These are phyloP conservation scores for Aspergillus puulaauensis DNA, from an alignment of 2,329 filamentous ascomycete species.

Conservation along the genomic window DNA sequence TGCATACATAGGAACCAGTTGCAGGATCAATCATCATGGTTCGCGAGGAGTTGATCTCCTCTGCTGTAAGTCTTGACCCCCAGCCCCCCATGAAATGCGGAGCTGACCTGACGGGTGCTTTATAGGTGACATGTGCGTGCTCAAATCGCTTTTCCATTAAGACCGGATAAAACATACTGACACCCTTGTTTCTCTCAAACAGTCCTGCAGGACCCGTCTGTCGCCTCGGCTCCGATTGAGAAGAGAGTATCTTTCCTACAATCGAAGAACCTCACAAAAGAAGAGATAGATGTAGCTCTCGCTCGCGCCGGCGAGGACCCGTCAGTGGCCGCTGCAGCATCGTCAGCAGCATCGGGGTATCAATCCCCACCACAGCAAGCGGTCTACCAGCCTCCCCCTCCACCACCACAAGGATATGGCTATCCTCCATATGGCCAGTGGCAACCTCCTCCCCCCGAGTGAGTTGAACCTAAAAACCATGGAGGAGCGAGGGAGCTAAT, in stretches of 20 bases:
- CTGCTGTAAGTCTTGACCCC: slow-evolving; percentile 60
- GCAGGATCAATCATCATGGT: slow-evolving; percentile 63
- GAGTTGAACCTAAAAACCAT: slow-evolving; percentile 22
- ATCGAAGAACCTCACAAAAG: slow-evolving; percentile 94
- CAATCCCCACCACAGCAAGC: slow-evolving; percentile 41
- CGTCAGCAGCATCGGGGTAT: slow-evolving; percentile 50
- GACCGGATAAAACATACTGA: slow-evolving; percentile 17
- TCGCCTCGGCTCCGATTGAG: slow-evolving; percentile 84
- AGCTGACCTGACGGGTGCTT: slow-evolving; percentile 24
- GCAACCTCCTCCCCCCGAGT: slow-evolving; percentile 57
- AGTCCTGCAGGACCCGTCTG: slow-evolving; percentile 94
- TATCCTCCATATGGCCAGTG: slow-evolving; percentile 55
- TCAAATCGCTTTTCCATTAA: not conserved
- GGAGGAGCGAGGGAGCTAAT: slow-evolving; percentile 3
- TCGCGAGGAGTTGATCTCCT: slow-evolving; percentile 87
- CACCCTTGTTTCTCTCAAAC: slow-evolving; percentile 6
- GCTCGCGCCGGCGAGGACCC: slow-evolving; percentile 67
- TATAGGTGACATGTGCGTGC: slow-evolving; percentile 53
- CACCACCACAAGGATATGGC: slow-evolving; percentile 45
- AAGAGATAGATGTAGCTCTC: slow-evolving; percentile 86
- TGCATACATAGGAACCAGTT: slow-evolving; percentile 1
- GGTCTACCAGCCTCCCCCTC: slow-evolving; percentile 41
- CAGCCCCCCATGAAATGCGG: slow-evolving; percentile 7
- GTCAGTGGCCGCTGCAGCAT: slow-evolving; percentile 44
- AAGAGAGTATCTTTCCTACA: slow-evolving; percentile 90